Evolutionary conservation across 306 rosid species (phyloP).

Genomic region (Styphnolobium japonicum): DNA sequence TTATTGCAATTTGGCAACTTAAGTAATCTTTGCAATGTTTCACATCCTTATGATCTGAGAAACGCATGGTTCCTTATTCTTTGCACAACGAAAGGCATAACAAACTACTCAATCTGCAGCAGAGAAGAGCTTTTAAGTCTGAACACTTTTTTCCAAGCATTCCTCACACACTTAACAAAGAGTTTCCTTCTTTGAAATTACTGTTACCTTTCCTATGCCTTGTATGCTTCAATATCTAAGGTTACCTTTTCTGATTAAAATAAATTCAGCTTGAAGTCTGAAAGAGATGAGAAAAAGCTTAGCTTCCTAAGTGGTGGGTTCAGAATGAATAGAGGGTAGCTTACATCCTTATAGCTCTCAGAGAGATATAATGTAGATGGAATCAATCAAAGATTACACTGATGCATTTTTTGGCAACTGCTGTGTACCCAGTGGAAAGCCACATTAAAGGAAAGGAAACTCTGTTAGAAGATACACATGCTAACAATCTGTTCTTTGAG

Average conservation of each 20-base stretch:
- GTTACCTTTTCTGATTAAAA: background rate
- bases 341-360: slow-evolving; percentile 6
- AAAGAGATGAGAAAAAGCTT: background rate
- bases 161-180: background rate
- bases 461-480: background rate
- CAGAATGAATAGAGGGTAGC: background rate
- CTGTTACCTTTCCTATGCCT: background rate
- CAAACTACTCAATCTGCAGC: background rate
- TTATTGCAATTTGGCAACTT: background rate
- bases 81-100: background rate
- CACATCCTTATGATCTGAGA: background rate
- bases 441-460: background rate
- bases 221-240: background rate
- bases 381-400: background rate
- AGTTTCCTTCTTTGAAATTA: background rate
- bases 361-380: background rate
- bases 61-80: background rate
- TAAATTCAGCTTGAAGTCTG: too few species aligned
- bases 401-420: slow-evolving; percentile 6
- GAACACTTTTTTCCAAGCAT: background rate
- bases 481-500: background rate
- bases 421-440: background rate
- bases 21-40: background rate
- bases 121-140: background rate
- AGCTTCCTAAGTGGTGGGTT: background rate